These are phyloP conservation scores for Komagataella ulmi DNA, from an alignment of 805 yeast species.

Conservation along the genomic window DNA sequence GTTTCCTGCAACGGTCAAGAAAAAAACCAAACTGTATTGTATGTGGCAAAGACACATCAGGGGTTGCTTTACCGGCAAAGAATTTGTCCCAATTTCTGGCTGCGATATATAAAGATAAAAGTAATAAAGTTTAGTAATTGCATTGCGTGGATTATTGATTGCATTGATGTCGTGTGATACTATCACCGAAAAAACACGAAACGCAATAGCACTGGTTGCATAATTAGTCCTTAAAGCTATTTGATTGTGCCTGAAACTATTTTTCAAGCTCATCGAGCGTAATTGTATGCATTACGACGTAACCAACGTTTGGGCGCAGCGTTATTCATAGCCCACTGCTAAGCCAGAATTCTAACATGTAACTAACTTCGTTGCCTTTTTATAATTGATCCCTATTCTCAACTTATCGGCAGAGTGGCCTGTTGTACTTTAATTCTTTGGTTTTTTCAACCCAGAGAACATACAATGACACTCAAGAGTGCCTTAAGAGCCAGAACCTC, in stretches of 20 bases:
- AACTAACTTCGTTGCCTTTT: not conserved
- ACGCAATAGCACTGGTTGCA: not conserved
- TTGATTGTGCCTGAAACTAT: not conserved
- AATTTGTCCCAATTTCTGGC: constrained; percentile 9
- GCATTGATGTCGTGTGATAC: not conserved
- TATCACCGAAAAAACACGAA: not conserved
- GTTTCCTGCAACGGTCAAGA: constrained; percentile 38
- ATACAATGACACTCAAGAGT: not conserved
- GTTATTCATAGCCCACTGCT: not conserved
- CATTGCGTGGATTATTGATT: no score
- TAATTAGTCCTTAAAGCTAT: not conserved
- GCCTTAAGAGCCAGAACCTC: not conserved
- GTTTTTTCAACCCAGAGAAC: not conserved
- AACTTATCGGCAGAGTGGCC: not conserved
- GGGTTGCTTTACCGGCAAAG: constrained; percentile 41
- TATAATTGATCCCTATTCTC: not conserved
- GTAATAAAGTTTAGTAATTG: not conserved
- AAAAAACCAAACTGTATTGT: constrained; percentile 34
- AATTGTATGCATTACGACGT: not conserved
- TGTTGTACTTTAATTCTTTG: no score
- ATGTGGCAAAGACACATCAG: constrained; percentile 49
- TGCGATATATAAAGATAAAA: no score
- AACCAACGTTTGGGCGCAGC: not conserved
- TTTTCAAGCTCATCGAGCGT: no score
- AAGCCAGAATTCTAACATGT: not conserved